Evolutionary conservation across 805 yeast species (phyloP).

Genomic region (Tetrapisispora nanseiensis): DNA sequence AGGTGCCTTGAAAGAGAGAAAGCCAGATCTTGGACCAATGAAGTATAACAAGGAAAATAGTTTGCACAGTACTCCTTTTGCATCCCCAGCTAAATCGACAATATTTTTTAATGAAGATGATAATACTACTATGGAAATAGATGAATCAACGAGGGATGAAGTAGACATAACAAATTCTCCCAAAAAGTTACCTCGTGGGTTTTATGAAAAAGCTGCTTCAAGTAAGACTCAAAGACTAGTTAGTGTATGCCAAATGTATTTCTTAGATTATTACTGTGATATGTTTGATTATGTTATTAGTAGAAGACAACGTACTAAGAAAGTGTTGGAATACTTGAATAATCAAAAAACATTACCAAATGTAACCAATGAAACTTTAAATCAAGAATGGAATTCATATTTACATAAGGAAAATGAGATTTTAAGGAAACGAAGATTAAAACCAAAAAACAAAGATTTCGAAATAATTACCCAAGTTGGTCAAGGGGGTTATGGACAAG

Average conservation of each 20-base stretch:
- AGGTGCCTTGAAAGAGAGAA: constrained; percentile 7
- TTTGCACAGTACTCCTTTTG: constrained; percentile 10
- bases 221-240: constrained; percentile 79
- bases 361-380: constrained; percentile 33
- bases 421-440: constrained; percentile 78
- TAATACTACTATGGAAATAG: constrained; percentile 29
- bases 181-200: constrained; percentile 35
- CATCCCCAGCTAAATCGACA: constrained; percentile 26
- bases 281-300: constrained; percentile 85
- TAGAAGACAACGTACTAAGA: constrained; percentile 70
- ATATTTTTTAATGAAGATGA: constrained; percentile 16
- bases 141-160: constrained; percentile 17
- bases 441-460: constrained; percentile 90
- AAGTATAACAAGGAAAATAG: constrained; percentile 12
- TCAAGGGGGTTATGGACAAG: constrained; percentile 99
- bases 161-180: constrained; percentile 27
- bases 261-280: constrained; percentile 91
- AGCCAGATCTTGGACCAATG: constrained; percentile 8
- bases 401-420: constrained; percentile 75
- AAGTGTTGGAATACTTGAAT: constrained; percentile 50
- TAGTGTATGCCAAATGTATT: constrained; percentile 87
- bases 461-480: constrained; percentile 97
- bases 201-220: constrained; percentile 48
- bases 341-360: constrained; percentile 24
- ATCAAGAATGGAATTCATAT: constrained; percentile 63